Conservation (phyloP, 2,329 filamentous ascomycete genomes). For the Verticillium klebahnii region DNA sequence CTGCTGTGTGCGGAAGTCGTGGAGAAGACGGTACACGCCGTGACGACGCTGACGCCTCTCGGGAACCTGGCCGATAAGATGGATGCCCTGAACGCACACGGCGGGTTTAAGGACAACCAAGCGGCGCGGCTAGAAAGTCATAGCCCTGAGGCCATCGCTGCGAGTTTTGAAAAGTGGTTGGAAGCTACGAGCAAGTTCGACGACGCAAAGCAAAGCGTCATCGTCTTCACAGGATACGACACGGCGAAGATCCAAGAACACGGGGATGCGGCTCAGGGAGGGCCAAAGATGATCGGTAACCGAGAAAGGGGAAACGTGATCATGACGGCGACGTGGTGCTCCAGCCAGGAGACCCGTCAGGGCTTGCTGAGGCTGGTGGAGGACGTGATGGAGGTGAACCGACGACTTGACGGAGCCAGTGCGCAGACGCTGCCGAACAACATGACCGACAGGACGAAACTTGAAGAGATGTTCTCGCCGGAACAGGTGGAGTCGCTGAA, state of each 20-base stretch:
- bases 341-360: slow-evolving; percentile 7
- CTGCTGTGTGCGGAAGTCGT: slow-evolving; percentile 14
- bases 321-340: slow-evolving; percentile 10
- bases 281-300: slow-evolving; percentile 13
- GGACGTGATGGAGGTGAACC: slow-evolving; percentile 6
- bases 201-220: slow-evolving; percentile 10
- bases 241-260: slow-evolving; percentile 6
- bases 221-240: slow-evolving; percentile 15
- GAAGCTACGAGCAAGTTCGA: slow-evolving; percentile 13
- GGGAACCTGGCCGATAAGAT: slow-evolving; percentile 16
- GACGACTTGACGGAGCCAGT: slow-evolving; percentile 6
- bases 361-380: slow-evolving; percentile 6
- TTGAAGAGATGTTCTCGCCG: slow-evolving; percentile 14
- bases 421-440: slow-evolving; percentile 17
- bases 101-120: slow-evolving; percentile 23
- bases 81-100: slow-evolving; percentile 18
- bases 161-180: slow-evolving; percentile 17
- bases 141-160: slow-evolving; percentile 10
- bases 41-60: slow-evolving; percentile 17
- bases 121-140: slow-evolving; percentile 16
- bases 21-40: slow-evolving; percentile 15
- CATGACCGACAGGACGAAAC: slow-evolving; percentile 13
- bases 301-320: slow-evolving; percentile 14
- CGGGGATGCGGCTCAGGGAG: background rate
- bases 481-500: slow-evolving; percentile 13